Percentiles rank a stretch among this genome's conserved stretches.
Evolutionary conservation across 257 asterid species (phyloP).

Genomic region (Rubia yunnanensis): DNA sequence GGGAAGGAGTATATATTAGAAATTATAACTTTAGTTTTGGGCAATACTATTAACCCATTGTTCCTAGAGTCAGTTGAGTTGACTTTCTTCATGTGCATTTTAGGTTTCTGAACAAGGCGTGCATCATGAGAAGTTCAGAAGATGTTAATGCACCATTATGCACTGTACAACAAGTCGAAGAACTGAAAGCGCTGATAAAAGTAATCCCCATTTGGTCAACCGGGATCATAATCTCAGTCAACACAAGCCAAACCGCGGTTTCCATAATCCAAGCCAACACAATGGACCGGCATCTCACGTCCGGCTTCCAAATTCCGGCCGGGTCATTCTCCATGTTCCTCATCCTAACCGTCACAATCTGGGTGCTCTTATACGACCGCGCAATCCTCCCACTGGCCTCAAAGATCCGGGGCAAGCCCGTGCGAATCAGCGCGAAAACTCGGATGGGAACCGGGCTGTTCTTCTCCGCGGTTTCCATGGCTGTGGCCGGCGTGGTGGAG

Average conservation of each 20-base stretch:
- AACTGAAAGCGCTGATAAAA: slow-evolving; percentile 46
- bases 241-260: slow-evolving; percentile 43
- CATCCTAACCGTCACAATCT: slow-evolving; percentile 28
- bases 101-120: slow-evolving; percentile 66
- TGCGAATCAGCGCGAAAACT: slow-evolving; percentile 31
- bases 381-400: slow-evolving; percentile 45
- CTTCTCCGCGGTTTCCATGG: slow-evolving; percentile 38
- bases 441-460: slow-evolving; percentile 60
- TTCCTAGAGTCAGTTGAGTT: neutral
- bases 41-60: too few relatives aligned
- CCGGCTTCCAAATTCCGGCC: slow-evolving; percentile 50
- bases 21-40: too few relatives aligned
- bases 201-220: slow-evolving; percentile 68
- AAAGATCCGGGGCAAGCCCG: slow-evolving; percentile 32
- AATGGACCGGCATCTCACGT: slow-evolving; percentile 46
- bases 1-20: too few relatives aligned
- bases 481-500: slow-evolving; percentile 43
- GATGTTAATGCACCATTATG: slow-evolving; percentile 30
- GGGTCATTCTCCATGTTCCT: slow-evolving; percentile 56
- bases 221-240: slow-evolving; percentile 49
- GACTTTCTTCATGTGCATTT: neutral
- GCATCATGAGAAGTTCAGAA: slow-evolving; percentile 41
- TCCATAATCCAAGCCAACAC: slow-evolving; percentile 56
- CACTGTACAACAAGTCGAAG: slow-evolving; percentile 57
- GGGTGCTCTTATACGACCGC: slow-evolving; percentile 54